Percentiles rank a stretch among this genome's conserved stretches.
Evolutionary conservation across 805 yeast species (phyloP).

Genomic region (Monosporozyma aerobia): DNA sequence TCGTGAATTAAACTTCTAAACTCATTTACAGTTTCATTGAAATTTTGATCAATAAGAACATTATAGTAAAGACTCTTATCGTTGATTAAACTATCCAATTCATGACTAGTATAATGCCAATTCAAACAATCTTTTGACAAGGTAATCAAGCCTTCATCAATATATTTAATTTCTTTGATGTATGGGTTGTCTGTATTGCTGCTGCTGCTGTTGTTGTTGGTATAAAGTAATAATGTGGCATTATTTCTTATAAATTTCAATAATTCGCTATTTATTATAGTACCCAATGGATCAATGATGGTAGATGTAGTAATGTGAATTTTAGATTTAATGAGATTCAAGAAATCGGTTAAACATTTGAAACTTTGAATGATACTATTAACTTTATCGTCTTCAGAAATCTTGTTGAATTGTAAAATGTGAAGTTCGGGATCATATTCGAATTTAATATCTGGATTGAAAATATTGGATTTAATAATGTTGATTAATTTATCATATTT

Average conservation of each 20-base stretch:
- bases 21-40: conserved; percentile 10
- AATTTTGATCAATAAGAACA: conserved; percentile 20
- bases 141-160: conserved; percentile 8
- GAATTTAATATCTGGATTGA: conserved; percentile 9
- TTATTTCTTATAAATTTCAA: conserved; percentile 17
- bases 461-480: conserved; percentile 13
- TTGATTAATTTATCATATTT: conserved; percentile 8
- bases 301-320: background rate
- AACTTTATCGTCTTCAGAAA: background rate
- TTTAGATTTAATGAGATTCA: background rate
- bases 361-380: conserved; percentile 6
- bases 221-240: conserved; percentile 11
- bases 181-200: conserved; percentile 5
- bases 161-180: conserved; percentile 4
- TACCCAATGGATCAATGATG: conserved; percentile 10
- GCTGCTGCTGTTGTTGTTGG: conserved; percentile 1
- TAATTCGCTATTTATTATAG: conserved; percentile 17
- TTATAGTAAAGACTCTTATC: conserved; percentile 18
- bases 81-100: conserved; percentile 13
- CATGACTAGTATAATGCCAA: conserved; percentile 14
- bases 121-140: conserved; percentile 5
- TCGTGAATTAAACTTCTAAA: conserved; percentile 13
- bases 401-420: background rate
- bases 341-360: conserved; percentile 5
- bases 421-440: conserved; percentile 1